phyloP scores from a whole-genome alignment of 202 grass and related monocot species.

The Zoysia matrella region DNA sequence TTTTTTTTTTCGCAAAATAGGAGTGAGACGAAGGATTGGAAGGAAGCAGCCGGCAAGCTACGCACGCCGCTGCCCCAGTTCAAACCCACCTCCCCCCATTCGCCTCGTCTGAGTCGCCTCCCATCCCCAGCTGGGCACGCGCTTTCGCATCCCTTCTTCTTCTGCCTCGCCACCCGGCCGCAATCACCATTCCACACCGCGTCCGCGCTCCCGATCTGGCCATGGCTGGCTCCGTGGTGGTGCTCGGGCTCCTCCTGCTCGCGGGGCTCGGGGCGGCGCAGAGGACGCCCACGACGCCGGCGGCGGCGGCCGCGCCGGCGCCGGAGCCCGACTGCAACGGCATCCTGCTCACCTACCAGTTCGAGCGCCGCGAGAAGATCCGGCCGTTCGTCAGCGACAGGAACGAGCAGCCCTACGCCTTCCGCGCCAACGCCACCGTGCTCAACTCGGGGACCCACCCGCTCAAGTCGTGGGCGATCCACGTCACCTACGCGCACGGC shows the following conservation, averaged over 20 bases:
- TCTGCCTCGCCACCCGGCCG: slow-evolving; percentile 11
- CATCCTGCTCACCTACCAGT: slow-evolving; percentile 60
- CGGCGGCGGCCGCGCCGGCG: slow-evolving; percentile 49
- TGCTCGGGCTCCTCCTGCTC: slow-evolving; percentile 49
- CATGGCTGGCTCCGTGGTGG: slow-evolving; percentile 46
- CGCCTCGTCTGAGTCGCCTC: background rate
- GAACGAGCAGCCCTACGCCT: slow-evolving; percentile 72
- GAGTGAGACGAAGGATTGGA: background rate
- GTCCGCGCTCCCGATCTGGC: slow-evolving; percentile 21
- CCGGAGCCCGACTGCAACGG: slow-evolving; percentile 81
- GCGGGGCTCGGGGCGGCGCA: slow-evolving; percentile 49
- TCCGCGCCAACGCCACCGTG: slow-evolving; percentile 65
- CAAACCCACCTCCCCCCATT: slow-evolving; percentile 39
- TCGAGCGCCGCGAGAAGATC: slow-evolving; percentile 54
- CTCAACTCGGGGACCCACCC: slow-evolving; percentile 69
- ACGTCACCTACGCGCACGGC: slow-evolving; percentile 58
- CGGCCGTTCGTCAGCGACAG: slow-evolving; percentile 63
- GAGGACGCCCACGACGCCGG: background rate
- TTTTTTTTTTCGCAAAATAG: background rate
- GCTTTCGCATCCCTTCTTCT: slow-evolving; percentile 60
- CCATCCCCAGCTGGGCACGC: slow-evolving; percentile 52
- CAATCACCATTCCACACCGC: slow-evolving; percentile 16
- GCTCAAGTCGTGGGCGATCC: slow-evolving; percentile 72
- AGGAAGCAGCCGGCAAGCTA: slow-evolving; percentile 35
- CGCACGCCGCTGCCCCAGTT: slow-evolving; percentile 57